Percentiles rank a stretch among this genome's conserved stretches.
phyloP scores from a whole-genome alignment of 2,329 filamentous ascomycete genomes.

The Talaromyces sp. region DNA sequence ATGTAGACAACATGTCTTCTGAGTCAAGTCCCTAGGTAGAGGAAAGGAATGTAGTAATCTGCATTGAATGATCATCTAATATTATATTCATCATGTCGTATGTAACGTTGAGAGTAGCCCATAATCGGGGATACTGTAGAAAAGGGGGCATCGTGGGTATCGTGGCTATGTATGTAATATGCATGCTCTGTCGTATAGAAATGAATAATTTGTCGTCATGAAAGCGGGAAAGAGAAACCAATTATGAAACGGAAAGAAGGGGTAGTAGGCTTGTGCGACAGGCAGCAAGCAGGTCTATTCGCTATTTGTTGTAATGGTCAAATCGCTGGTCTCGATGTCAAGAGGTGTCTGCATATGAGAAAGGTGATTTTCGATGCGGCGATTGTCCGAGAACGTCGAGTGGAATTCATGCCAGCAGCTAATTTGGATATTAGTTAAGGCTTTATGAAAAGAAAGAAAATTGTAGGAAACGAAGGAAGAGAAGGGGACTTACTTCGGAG shows the following conservation, averaged over 20 bases:
- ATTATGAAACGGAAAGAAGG: background rate
- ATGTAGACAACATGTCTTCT: background rate
- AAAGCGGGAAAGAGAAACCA: background rate
- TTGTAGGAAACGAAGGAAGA: too few relatives aligned
- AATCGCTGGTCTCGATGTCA: conserved; percentile 19
- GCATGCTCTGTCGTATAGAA: background rate
- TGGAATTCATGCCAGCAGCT: conserved; percentile 47
- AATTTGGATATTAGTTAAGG: conserved; percentile 3
- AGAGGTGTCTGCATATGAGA: conserved; percentile 15
- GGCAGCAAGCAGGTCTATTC: conserved; percentile 8
- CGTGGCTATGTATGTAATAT: background rate
- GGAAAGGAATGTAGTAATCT: background rate
- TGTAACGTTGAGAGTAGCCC: background rate
- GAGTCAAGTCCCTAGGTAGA: too few relatives aligned
- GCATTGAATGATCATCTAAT: background rate
- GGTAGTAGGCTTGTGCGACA: background rate
- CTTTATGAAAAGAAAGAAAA: too few relatives aligned
- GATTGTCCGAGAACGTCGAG: conserved; percentile 26
- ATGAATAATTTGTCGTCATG: background rate
- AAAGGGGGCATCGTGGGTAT: background rate
- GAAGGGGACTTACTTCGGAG: conserved; percentile 38
- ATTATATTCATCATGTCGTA: background rate
- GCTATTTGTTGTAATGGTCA: conserved; percentile 20
- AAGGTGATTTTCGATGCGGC: conserved; percentile 26
- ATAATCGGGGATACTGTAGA: background rate